Conservation (phyloP, 495 filamentous ascomycete species). For the Hypoxylon perforatum region DNA sequence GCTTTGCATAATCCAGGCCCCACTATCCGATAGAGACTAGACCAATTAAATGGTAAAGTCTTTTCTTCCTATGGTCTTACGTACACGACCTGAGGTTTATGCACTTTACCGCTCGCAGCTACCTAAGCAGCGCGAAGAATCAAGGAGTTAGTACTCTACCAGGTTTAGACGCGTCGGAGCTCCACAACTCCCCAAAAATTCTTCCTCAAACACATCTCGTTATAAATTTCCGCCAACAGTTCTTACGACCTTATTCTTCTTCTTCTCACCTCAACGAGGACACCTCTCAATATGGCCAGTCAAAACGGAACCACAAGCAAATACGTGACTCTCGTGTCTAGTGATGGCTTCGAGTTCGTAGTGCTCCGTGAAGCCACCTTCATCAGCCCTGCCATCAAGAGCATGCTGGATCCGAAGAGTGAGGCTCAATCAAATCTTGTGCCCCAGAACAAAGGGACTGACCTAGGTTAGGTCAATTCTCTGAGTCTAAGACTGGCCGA, state of each 20-base stretch:
- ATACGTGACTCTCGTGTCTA: slow-evolving; percentile 88
- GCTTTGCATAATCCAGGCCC: slow-evolving; percentile 24
- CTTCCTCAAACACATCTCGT: slow-evolving; percentile 18
- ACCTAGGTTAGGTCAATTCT: slow-evolving; percentile 69
- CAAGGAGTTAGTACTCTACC: no score
- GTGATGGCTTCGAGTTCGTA: slow-evolving; percentile 89
- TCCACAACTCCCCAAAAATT: slow-evolving; percentile 19
- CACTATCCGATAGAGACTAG: slow-evolving; percentile 9
- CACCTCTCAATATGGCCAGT: not conserved
- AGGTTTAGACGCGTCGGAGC: not conserved
- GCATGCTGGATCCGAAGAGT: slow-evolving; percentile 88
- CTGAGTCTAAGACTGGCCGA: slow-evolving; percentile 72
- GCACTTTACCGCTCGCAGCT: not conserved
- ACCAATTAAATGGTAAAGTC: slow-evolving; percentile 12
- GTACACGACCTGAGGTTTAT: not conserved
- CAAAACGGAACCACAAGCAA: slow-evolving; percentile 55
- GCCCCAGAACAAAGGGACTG: slow-evolving; percentile 11
- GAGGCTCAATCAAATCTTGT: slow-evolving; percentile 40
- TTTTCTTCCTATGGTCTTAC: not conserved
- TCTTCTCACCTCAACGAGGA: not conserved
- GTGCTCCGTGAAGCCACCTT: slow-evolving; percentile 80
- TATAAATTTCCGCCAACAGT: not conserved
- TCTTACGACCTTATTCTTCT: not conserved
- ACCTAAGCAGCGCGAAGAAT: not conserved
- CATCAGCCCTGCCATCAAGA: slow-evolving; percentile 78